phyloP scores from a whole-genome alignment of 768 basidiomycete species.

The Termitomyces sp. region DNA sequence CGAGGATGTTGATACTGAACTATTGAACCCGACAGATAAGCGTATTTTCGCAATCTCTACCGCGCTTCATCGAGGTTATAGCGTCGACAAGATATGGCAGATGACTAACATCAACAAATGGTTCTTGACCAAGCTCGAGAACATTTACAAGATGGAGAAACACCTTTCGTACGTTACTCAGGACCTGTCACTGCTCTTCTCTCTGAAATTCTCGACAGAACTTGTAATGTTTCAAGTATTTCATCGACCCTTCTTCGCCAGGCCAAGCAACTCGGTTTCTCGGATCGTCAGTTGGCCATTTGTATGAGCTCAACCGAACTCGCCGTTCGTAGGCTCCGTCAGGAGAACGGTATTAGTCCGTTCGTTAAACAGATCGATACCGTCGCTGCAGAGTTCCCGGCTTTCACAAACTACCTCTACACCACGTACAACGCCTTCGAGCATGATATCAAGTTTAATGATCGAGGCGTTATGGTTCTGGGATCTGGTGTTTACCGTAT shows the following conservation, averaged over 20 bases:
- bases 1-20: constrained; percentile 89
- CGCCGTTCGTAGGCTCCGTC: constrained; percentile 84
- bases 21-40: constrained; percentile 93
- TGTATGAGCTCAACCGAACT: constrained; percentile 89
- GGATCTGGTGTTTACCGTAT: constrained; percentile 99
- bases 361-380: constrained; percentile 99
- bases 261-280: constrained; percentile 94
- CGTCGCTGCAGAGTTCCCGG: constrained; percentile 97
- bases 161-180: constrained; percentile 58
- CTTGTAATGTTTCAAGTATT: constrained; percentile 61
- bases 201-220: constrained; percentile 31
- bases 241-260: constrained; percentile 60
- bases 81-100: constrained; percentile 93
- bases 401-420: constrained; percentile 98
- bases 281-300: constrained; percentile 82
- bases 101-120: constrained; percentile 99
- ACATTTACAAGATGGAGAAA: constrained; percentile 80
- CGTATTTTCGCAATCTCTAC: constrained; percentile 95
- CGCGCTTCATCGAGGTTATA: constrained; percentile 89
- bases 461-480: constrained; percentile 93
- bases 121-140: constrained; percentile 88
- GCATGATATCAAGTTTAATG: constrained; percentile 85
- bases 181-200: not conserved
- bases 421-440: constrained; percentile 97
- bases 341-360: constrained; percentile 77